phyloP scores from a whole-genome alignment of 2,329 filamentous ascomycete genomes.

The Claviceps sorghi region DNA sequence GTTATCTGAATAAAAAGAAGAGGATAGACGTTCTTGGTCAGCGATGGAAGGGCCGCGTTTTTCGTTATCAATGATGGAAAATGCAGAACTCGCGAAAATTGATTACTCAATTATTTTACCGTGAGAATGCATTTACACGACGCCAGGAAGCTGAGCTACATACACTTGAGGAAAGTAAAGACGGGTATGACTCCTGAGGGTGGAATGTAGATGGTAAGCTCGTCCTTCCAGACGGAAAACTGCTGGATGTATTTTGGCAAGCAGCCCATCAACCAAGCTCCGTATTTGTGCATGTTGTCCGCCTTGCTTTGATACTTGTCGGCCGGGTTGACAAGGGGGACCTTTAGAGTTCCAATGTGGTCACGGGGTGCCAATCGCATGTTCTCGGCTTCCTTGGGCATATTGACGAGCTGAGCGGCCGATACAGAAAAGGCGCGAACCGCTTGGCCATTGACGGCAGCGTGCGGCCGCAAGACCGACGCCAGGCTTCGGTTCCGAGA shows the following conservation, averaged over 20 bases:
- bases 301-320: conserved; percentile 86
- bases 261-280: conserved; percentile 91
- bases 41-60: neutral
- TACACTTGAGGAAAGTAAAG: conserved; percentile 82
- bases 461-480: conserved; percentile 39
- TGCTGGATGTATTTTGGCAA: conserved; percentile 97
- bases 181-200: conserved; percentile 80
- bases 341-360: conserved; percentile 50
- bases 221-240: conserved; percentile 99
- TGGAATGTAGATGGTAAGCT: conserved; percentile 85
- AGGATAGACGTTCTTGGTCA: neutral
- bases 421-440: conserved; percentile 37
- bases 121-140: neutral
- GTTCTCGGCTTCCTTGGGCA: conserved; percentile 50
- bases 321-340: conserved; percentile 72
- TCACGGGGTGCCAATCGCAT: conserved; percentile 49
- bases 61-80: neutral
- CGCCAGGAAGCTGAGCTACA: conserved; percentile 6
- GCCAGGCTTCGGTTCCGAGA: conserved; percentile 41
- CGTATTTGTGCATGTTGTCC: conserved; percentile 82
- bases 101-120: neutral
- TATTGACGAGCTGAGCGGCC: conserved; percentile 33
- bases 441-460: conserved; percentile 24
- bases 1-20: conserved; percentile 46
- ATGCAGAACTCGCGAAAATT: neutral